Percentiles rank a stretch among this genome's conserved stretches.
These are phyloP conservation scores for Eremothecium gossypii DNA, from an alignment of 1,139 yeast species.

Conservation along the genomic window DNA sequence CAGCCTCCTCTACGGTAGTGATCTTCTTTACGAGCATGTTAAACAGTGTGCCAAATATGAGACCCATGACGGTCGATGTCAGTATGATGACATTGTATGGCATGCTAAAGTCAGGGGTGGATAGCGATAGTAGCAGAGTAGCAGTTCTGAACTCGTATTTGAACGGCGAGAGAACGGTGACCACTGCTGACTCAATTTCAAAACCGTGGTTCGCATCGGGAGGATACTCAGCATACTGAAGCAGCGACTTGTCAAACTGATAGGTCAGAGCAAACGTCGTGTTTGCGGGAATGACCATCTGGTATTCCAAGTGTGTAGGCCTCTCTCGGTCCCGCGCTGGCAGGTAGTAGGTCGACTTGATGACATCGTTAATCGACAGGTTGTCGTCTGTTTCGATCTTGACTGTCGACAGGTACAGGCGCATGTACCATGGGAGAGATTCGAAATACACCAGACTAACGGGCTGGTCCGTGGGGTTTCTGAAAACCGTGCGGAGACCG, in stretches of 20 bases:
- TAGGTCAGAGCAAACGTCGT: constrained; percentile 58
- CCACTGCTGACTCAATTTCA: constrained; percentile 82
- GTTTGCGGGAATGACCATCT: constrained; percentile 52
- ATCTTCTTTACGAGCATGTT: constrained; percentile 69
- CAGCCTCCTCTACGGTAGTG: constrained; percentile 71
- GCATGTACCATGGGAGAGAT: constrained; percentile 88
- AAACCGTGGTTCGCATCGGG: constrained; percentile 99
- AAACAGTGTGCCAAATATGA: constrained; percentile 80
- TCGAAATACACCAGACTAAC: constrained; percentile 62
- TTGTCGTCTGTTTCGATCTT: constrained; percentile 28
- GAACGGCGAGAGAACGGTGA: constrained; percentile 41
- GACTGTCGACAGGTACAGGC: constrained; percentile 69
- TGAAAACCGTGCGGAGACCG: constrained; percentile 70
- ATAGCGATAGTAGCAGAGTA: constrained; percentile 72
- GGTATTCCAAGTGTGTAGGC: constrained; percentile 77
- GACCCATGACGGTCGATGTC: constrained; percentile 87
- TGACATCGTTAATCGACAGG: constrained; percentile 25
- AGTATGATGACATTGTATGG: constrained; percentile 95
- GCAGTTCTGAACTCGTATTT: constrained; percentile 70
- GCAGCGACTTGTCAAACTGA: constrained; percentile 77
- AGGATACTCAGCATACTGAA: constrained; percentile 86
- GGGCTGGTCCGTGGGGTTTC: constrained; percentile 48
- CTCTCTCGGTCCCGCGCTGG: constrained; percentile 76
- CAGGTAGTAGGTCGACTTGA: constrained; percentile 50
- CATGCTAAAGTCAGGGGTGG: constrained; percentile 98